Evolutionary conservation across 2,329 filamentous ascomycete genomes (phyloP), one percentile per base, ranked within the genome.

Genomic region (Aspergillus pseudonomiae): DNA sequence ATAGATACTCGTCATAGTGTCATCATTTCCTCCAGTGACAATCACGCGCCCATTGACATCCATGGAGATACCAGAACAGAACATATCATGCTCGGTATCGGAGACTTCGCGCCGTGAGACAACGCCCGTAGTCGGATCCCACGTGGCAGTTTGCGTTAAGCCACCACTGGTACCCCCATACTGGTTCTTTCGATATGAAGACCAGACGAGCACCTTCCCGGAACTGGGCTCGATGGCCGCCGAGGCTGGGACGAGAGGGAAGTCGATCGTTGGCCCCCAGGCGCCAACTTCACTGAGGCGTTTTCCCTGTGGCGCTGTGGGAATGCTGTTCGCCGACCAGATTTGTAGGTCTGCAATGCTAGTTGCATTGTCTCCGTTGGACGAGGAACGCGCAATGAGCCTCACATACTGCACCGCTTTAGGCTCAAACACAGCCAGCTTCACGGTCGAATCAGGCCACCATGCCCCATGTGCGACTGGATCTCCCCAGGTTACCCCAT

Each of bases 401-500:
- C 34, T 61, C 41, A 69, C 64, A 46, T 65, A 69, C 28, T 57
- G 59, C 3, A 60, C 66, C 4, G 36, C n/a, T 11, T 52, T 45
- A 2, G 66, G 58, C 53, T 69, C 61, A 30, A 69, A 66, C 21
- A 59, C 63, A 52, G 67, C 34, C 21, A 68, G 30, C 59, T 69
- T 67, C 32, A 53, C 50, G 16, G 60, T 64, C 3, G 62, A 58
- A 45, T 68, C 63, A 24, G 21, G 56, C 39, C 61, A 62, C 67
- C 66, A 69, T 21, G 52, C 54, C 11, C 64, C 64, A 50, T 69
- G 65, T 6, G 67, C 66, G 16, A 69, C 66, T 30, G 58, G 50
- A 5, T 57, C 34, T 10, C 21, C 45, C 67, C 67, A 67, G 32
- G 43, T 43, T 12, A 56, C 52, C 21, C 24, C 56, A 24, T 58